Base-by-base conservation (phyloP, 768 basidiomycete species). In the Obba rivulosa region DNA sequence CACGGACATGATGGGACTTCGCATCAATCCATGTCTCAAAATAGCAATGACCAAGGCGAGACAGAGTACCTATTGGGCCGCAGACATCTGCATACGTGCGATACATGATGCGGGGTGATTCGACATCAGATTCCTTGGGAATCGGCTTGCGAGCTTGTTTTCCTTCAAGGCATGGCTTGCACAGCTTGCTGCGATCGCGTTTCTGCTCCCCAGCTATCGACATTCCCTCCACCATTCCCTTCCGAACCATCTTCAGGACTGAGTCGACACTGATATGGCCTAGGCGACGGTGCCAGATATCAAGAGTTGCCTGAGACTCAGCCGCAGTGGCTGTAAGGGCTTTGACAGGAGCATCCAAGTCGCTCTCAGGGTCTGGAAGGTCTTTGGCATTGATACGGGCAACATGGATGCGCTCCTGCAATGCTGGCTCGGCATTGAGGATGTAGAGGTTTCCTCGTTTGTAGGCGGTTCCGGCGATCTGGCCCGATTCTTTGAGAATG, bases 21-120 rank as follows among this genome's bases (percentile, higher is more conserved):
- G 49, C 51, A 31, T 64, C 57, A 4, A 57, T 57, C 16, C 50
- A 63, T 14, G 54, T 58, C 3, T 50, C 34, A 31, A 57, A 53
- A 21, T 63, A 65, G 2, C 23, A 16, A 3, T 49, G 46, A 2
- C 61, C 55, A 0, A 20, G 20, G 21, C 34, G 25, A 0, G 54
- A 53, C 1, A 41, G 24, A 0, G 42, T 57, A 14, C 53, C 43
- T 44, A 60, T 49, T 2, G 54, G 55, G 2, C 63, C 53, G 35
- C 57, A 62, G 0, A 64, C 24, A 24, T 64, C 59, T 0, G 50
- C 53, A 43, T 54, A 60, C 4, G 55, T 11, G n/a, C 37, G 28
- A n/a, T 51, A 11, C 21, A 41, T 45, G 0, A 60, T 57, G 0
- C 40, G 34, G 48, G 34, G 42, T 5, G 0, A 16, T 5, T 31